phyloP scores from a whole-genome alignment of 805 yeast genomes.

The Schizosaccharomyces lindneri region DNA sequence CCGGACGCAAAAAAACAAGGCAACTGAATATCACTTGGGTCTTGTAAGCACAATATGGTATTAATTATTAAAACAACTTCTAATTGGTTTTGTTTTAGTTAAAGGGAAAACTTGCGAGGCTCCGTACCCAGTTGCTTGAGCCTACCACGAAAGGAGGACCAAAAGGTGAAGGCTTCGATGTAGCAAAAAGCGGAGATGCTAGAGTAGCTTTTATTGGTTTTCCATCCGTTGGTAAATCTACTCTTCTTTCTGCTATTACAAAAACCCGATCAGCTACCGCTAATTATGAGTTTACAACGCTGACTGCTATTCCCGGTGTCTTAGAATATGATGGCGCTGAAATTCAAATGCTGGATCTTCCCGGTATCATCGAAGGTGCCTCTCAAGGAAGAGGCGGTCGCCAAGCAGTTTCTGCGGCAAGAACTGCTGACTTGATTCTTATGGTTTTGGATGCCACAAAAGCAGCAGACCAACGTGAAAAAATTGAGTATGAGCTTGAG shows the following conservation, averaged over 20 bases:
- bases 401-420: conserved; percentile 87
- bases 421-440: conserved; percentile 67
- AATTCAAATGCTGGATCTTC: conserved; percentile 88
- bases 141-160: conserved; percentile 56
- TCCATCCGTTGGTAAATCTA: conserved; percentile 94
- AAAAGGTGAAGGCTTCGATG: conserved; percentile 69
- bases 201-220: conserved; percentile 86
- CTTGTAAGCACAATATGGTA: background rate
- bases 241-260: conserved; percentile 67
- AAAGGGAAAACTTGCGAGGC: conserved; percentile 73
- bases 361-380: conserved; percentile 93
- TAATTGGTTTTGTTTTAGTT: conserved; percentile 12
- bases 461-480: conserved; percentile 65
- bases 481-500: conserved; percentile 71
- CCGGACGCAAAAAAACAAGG: conserved; percentile 88
- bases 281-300: conserved; percentile 78
- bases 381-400: conserved; percentile 94
- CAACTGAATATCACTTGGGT: conserved; percentile 85
- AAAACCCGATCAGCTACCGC: conserved; percentile 28
- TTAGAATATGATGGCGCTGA: conserved; percentile 89
- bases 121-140: conserved; percentile 71
- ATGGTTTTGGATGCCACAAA: conserved; percentile 94
- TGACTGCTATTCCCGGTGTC: conserved; percentile 92
- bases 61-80: background rate
- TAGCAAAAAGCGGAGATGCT: conserved; percentile 86